phyloP scores from a whole-genome alignment of 495 filamentous ascomycete genomes.

The Melanomma pulvis-pyrius region DNA sequence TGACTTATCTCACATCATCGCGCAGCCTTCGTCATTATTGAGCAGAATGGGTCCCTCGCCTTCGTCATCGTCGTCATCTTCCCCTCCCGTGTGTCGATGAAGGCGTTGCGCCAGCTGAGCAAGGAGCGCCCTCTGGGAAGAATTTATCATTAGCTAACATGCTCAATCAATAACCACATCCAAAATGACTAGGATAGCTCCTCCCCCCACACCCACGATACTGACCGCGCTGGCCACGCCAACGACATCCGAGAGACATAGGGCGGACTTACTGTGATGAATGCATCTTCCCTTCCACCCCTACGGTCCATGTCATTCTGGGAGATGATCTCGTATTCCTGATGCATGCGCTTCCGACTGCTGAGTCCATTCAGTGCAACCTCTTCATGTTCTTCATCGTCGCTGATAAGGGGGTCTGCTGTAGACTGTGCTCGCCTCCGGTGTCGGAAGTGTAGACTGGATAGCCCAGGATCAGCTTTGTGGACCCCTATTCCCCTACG shows the following conservation, averaged over 20 bases:
- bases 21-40: conserved; percentile 46
- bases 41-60: conserved; percentile 45
- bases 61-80: conserved; percentile 24
- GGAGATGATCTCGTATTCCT: conserved; percentile 65
- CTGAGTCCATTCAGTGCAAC: conserved; percentile 50
- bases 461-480: conserved; percentile 46
- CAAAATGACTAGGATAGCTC: no score
- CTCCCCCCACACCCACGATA: no score
- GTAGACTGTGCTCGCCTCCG: conserved; percentile 19
- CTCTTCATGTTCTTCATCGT: conserved; percentile 34
- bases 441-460: conserved; percentile 41
- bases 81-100: conserved; percentile 35
- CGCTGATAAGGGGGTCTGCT: conserved; percentile 16
- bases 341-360: conserved; percentile 62
- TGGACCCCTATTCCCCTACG: conserved; percentile 58
- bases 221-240: no score
- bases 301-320: conserved; percentile 67
- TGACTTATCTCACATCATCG: not conserved
- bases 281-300: conserved; percentile 64
- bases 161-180: no score
- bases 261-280: conserved; percentile 69
- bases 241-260: not conserved
- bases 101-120: conserved; percentile 56
- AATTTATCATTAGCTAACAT: conserved; percentile 7
- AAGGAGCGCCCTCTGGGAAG: conserved; percentile 57